phyloP scores from a whole-genome alignment of 202 grass and related monocot genomes.

The Eragrostis tef region DNA sequence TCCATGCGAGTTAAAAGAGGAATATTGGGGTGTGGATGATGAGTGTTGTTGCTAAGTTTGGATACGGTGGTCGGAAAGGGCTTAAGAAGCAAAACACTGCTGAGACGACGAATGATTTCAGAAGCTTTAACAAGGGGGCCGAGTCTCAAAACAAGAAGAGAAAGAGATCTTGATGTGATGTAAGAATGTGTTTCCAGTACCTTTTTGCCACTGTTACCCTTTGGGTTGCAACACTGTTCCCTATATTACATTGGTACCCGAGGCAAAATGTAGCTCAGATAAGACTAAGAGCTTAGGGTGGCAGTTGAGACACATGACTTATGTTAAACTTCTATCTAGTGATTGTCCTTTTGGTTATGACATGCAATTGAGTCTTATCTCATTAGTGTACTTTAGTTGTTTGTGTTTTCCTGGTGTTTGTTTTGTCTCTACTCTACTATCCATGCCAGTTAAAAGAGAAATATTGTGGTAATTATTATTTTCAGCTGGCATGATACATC shows the following conservation, averaged over 20 bases:
- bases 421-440: background rate
- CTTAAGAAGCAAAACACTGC: slow-evolving; percentile 87
- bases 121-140: slow-evolving; percentile 58
- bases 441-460: background rate
- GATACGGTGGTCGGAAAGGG: slow-evolving; percentile 82
- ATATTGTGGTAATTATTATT: background rate
- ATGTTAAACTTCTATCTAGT: slow-evolving; percentile 41
- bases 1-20: background rate
- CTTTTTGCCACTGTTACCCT: background rate
- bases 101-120: slow-evolving; percentile 76
- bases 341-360: slow-evolving; percentile 25
- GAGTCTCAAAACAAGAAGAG: slow-evolving; percentile 60
- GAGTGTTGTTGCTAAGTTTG: too few relatives aligned
- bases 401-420: slow-evolving; percentile 23
- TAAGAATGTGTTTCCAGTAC: slow-evolving; percentile 6
- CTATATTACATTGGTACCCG: slow-evolving; percentile 9
- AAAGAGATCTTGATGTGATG: slow-evolving; percentile 52
- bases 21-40: background rate
- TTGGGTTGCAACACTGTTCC: background rate
- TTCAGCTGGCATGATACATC: background rate
- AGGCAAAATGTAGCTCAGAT: slow-evolving; percentile 35
- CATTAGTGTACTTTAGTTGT: background rate
- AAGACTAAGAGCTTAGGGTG: slow-evolving; percentile 7
- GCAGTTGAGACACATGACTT: slow-evolving; percentile 16
- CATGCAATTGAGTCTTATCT: slow-evolving; percentile 28